Conservation (phyloP, 2,329 filamentous ascomycete genomes). For the Ampelomyces quisqualis region DNA sequence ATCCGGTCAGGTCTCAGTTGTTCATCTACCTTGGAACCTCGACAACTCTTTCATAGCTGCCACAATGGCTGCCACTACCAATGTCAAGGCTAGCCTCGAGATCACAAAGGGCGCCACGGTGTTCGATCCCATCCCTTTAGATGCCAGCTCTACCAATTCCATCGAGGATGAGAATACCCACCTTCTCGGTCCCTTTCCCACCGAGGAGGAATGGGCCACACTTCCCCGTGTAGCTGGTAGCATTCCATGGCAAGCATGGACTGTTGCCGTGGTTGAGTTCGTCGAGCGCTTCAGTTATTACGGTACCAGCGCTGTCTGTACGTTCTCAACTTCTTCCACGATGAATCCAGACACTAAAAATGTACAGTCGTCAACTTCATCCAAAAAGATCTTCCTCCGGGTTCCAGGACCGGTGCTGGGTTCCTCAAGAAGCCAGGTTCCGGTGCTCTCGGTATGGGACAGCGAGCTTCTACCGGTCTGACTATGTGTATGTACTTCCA, state of each 20-base stretch:
- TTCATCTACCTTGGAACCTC: conserved; percentile 2
- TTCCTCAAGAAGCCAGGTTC: conserved; percentile 37
- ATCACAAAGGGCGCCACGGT: conserved; percentile 35
- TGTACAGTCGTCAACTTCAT: conserved; percentile 39
- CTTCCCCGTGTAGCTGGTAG: conserved; percentile 39
- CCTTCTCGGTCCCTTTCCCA: conserved; percentile 34
- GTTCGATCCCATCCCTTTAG: conserved; percentile 29
- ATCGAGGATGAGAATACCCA: conserved; percentile 20
- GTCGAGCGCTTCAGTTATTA: conserved; percentile 43
- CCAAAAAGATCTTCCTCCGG: conserved; percentile 35
- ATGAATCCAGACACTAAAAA: not conserved
- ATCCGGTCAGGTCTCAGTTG: too few relatives aligned
- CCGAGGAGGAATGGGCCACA: conserved; percentile 40
- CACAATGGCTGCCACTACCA: conserved; percentile 24
- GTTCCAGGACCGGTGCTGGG: conserved; percentile 39
- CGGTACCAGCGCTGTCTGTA: conserved; percentile 41
- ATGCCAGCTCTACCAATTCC: conserved; percentile 23
- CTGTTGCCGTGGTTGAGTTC: conserved; percentile 41
- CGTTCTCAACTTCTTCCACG: not conserved
- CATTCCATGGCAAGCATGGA: conserved; percentile 42
- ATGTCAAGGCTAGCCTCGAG: conserved; percentile 35
- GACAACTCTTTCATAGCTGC: conserved; percentile 1
- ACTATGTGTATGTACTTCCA: conserved; percentile 42
- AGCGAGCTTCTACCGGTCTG: conserved; percentile 55
- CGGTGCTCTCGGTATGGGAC: conserved; percentile 57